Base-by-base conservation (phyloP, 306 rosid species). In the Benincasa hispida region DNA sequence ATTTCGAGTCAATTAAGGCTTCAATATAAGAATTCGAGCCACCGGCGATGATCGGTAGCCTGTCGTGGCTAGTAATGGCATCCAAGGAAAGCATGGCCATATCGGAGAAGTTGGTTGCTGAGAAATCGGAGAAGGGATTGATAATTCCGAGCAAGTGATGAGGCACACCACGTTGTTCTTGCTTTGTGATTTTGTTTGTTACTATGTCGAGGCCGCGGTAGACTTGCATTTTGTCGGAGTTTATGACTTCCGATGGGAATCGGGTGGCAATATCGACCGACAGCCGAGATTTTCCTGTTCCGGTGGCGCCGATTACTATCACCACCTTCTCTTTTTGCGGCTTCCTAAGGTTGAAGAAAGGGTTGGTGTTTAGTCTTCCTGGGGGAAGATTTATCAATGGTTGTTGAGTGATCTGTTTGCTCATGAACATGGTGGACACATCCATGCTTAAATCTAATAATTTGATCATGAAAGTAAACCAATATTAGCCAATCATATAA, bases 181-280 rank as follows among this genome's bases (percentile, higher is more conserved):
- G 88, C 7, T 61, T 58, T 10, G 90, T 72, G 83, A 92, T 81
- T 83, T 94, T 94, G 87, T 94, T 94, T 30, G 97, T 92, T 68
- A 76, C 82, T 37, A 89, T 82, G 82, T 90, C 93, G 0, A 94
- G 92, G 2, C 96, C 99, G 17, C 89, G 41, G 65, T 92, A 90
- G 14, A 85, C 86, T 86, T 94, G 99, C 67, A 94, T 90, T 88
- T 94, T 94, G 77, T 94, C 99, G 0, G 99, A 84, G 87, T 94
- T 94, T 41, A 94, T 88, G 84, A 94, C 81, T 79, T 94, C 96
- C 0, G 93, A 86, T 0, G 84, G 81, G 28, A 90, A 90, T 47
- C 24, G 76, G 5, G 84, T 84, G 24, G 95, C 97, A 1, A 94
- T 82, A 82, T 90, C 95, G 35, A 92, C 67, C 1, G 99, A 90